phyloP scores from a whole-genome alignment of 2,329 filamentous ascomycete species.

The Diaporthe sp. region DNA sequence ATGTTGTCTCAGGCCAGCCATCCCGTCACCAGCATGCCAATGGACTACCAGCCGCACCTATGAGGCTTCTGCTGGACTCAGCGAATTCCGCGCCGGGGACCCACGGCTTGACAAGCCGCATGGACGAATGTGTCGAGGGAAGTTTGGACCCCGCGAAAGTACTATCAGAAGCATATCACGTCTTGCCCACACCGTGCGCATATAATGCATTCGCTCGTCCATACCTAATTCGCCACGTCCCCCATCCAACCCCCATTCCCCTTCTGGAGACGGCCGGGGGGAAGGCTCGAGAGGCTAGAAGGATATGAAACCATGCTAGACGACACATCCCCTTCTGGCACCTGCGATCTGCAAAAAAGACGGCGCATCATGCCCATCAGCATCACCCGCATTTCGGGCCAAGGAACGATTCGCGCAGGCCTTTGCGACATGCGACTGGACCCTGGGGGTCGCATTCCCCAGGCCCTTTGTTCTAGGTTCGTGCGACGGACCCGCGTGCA shows the following conservation, averaged over 20 bases:
- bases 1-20: background rate
- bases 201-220: background rate
- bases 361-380: conserved; percentile 23
- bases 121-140: background rate
- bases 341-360: conserved; percentile 15
- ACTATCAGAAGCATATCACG: conserved; percentile 2
- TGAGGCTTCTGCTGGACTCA: conserved; percentile 2
- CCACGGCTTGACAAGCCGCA: background rate
- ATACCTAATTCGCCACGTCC: conserved; percentile 7
- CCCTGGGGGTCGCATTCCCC: conserved; percentile 24
- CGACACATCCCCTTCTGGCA: conserved; percentile 26
- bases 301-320: conserved; percentile 25
- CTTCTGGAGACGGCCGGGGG: conserved; percentile 9
- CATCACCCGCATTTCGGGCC: conserved; percentile 8
- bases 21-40: conserved; percentile 29
- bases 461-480: background rate
- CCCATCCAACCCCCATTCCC: background rate
- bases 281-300: conserved; percentile 18
- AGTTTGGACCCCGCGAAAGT: background rate
- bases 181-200: conserved; percentile 23
- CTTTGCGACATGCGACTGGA: conserved; percentile 9
- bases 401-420: conserved; percentile 2
- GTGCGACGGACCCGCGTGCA: conserved; percentile 2
- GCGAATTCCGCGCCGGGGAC: conserved; percentile 18
- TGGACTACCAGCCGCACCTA: background rate